These are phyloP conservation scores for Sisymbrium irio DNA, from an alignment of 345 rosid species.

Conservation along the genomic window DNA sequence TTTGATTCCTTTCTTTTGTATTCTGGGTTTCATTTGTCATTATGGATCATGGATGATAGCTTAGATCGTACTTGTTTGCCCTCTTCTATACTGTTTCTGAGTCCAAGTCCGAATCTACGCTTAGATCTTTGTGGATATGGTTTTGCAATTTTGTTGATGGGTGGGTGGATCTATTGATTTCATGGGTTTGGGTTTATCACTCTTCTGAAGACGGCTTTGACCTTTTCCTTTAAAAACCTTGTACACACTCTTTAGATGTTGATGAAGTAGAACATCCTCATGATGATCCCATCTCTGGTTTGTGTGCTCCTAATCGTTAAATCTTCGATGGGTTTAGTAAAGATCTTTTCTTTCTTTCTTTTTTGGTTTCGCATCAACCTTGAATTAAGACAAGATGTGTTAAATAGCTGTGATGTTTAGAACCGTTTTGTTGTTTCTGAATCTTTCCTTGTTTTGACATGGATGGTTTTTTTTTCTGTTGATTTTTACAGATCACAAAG, in stretches of 20 bases:
- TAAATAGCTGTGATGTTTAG: not conserved
- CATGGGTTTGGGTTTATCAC: not conserved
- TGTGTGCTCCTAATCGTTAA: not conserved
- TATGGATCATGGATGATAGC: not conserved
- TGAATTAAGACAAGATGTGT: not conserved
- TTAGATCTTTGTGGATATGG: constrained; percentile 2
- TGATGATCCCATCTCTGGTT: not conserved
- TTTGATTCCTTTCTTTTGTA: not conserved
- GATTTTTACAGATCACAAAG: constrained; percentile 63
- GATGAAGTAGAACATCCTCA: not conserved
- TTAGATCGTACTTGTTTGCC: not conserved
- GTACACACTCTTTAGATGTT: constrained; percentile 5
- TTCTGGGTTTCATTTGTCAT: not conserved
- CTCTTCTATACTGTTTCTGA: not conserved
- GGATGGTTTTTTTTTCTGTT: not conserved
- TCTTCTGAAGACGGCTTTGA: not conserved
- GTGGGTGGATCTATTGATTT: constrained; percentile 9
- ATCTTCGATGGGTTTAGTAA: not conserved
- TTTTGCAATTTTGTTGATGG: not conserved
- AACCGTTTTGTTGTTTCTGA: not conserved
- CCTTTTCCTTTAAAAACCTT: too few species aligned
- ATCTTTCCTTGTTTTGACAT: not conserved
- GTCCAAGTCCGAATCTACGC: not conserved
- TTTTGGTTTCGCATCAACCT: not conserved
- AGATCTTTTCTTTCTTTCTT: not conserved